Conservation (phyloP, 176 grass and related monocot genomes). For the Olyra latifolia region DNA sequence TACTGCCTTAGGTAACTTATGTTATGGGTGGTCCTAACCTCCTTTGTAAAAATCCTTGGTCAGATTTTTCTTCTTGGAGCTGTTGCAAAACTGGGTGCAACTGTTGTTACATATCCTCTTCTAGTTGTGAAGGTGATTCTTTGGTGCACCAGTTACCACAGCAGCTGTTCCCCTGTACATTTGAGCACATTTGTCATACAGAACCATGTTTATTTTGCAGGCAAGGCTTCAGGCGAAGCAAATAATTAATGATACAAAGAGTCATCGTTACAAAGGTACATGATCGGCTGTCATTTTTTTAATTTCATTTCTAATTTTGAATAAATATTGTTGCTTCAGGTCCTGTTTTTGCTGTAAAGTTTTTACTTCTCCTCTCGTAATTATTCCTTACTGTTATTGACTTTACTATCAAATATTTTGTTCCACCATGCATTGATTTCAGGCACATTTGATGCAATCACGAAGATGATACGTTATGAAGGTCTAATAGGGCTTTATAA, state of each 20-base stretch:
- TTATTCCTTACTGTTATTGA: not conserved
- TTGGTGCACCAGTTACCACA: not conserved
- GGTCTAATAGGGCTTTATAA: constrained; percentile 76
- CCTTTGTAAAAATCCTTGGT: constrained; percentile 31
- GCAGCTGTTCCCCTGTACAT: not conserved
- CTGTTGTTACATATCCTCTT: constrained; percentile 84
- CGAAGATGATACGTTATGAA: constrained; percentile 77
- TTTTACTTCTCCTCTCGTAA: not conserved
- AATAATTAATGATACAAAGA: constrained; percentile 55
- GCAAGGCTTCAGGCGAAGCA: constrained; percentile 86
- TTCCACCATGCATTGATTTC: not conserved
- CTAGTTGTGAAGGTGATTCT: constrained; percentile 83
- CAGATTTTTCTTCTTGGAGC: constrained; percentile 99
- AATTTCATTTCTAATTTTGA: not conserved
- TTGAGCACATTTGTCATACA: not conserved
- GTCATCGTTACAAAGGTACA: constrained; percentile 77
- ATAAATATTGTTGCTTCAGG: constrained; percentile 6
- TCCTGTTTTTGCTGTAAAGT: not conserved
- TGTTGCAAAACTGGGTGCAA: constrained; percentile 89
- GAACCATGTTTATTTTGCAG: constrained; percentile 40
- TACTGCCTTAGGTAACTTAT: constrained; percentile 14
- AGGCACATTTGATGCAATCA: constrained; percentile 91
- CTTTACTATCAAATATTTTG: not conserved
- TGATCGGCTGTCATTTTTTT: not conserved
- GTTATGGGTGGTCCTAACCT: constrained; percentile 10